These are phyloP conservation scores for Euphorbia tirucalli DNA, from an alignment of 345 rosid genomes.

Conservation along the genomic window DNA sequence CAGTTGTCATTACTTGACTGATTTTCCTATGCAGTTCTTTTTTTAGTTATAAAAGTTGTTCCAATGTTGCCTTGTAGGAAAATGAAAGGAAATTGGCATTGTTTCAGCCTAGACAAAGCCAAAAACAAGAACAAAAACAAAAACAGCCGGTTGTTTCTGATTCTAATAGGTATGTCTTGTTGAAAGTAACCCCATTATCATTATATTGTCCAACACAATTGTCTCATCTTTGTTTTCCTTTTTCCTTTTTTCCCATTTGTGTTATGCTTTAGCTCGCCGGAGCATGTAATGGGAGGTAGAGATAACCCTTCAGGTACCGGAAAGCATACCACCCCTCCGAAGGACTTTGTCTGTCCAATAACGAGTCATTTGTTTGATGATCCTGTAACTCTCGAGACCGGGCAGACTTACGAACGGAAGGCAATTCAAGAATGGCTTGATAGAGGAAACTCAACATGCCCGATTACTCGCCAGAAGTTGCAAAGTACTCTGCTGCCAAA, in stretches of 20 bases:
- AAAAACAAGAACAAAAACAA: conserved; percentile 25
- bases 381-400: conserved; percentile 76
- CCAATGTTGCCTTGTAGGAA: conserved; percentile 40
- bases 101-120: conserved; percentile 29
- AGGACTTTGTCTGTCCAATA: conserved; percentile 73
- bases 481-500: conserved; percentile 52
- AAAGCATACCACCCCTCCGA: conserved; percentile 41
- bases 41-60: conserved; percentile 11
- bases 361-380: conserved; percentile 55
- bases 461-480: conserved; percentile 64
- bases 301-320: conserved; percentile 36
- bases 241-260: conserved; percentile 24
- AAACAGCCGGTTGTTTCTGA: conserved; percentile 36
- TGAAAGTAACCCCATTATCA: conserved; percentile 9
- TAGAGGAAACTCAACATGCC: conserved; percentile 65
- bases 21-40: conserved; percentile 31
- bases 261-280: conserved; percentile 28
- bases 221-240: conserved; percentile 18
- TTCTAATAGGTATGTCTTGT: conserved; percentile 38
- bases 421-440: conserved; percentile 70
- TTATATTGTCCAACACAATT: conserved; percentile 14
- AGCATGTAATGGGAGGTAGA: conserved; percentile 42
- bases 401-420: conserved; percentile 70
- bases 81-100: conserved; percentile 35
- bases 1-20: conserved; percentile 21